phyloP scores from a whole-genome alignment of 495 filamentous ascomycete species.

The Bombardia bombarda region DNA sequence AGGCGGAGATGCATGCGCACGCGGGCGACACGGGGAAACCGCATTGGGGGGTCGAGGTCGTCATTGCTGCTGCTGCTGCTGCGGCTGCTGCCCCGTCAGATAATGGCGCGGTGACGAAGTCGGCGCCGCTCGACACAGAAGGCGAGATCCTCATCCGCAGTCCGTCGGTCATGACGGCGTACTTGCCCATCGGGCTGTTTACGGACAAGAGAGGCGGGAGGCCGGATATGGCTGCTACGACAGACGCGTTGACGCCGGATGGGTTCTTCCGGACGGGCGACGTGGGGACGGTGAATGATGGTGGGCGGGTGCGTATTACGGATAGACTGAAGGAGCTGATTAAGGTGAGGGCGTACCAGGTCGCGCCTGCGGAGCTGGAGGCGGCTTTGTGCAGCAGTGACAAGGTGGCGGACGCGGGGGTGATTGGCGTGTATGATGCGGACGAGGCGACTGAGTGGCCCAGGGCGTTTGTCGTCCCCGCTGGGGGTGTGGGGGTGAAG shows the following conservation, averaged over 20 bases:
- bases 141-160: slow-evolving; percentile 56
- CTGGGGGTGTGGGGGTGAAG: slow-evolving; percentile 29
- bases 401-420: slow-evolving; percentile 54
- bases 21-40: slow-evolving; percentile 52
- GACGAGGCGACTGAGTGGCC: slow-evolving; percentile 38
- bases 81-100: too few relatives aligned
- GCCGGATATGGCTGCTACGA: slow-evolving; percentile 37
- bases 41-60: slow-evolving; percentile 46
- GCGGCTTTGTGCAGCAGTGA: slow-evolving; percentile 50
- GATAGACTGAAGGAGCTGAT: slow-evolving; percentile 76
- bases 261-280: slow-evolving; percentile 63
- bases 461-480: slow-evolving; percentile 19
- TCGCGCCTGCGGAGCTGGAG: slow-evolving; percentile 65
- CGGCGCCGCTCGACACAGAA: slow-evolving; percentile 38
- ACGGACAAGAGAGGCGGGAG: neutral
- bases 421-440: slow-evolving; percentile 58
- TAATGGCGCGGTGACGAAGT: slow-evolving; percentile 23
- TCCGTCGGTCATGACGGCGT: slow-evolving; percentile 53
- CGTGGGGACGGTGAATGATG: slow-evolving; percentile 47
- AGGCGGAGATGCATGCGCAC: slow-evolving; percentile 49
- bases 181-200: slow-evolving; percentile 23
- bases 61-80: slow-evolving; percentile 41
- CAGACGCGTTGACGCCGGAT: slow-evolving; percentile 51
- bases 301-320: slow-evolving; percentile 61
- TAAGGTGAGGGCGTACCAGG: slow-evolving; percentile 65